These are phyloP conservation scores for Nepenthes alata DNA, from an alignment of 179 eudicot species.

Conservation along the genomic window DNA sequence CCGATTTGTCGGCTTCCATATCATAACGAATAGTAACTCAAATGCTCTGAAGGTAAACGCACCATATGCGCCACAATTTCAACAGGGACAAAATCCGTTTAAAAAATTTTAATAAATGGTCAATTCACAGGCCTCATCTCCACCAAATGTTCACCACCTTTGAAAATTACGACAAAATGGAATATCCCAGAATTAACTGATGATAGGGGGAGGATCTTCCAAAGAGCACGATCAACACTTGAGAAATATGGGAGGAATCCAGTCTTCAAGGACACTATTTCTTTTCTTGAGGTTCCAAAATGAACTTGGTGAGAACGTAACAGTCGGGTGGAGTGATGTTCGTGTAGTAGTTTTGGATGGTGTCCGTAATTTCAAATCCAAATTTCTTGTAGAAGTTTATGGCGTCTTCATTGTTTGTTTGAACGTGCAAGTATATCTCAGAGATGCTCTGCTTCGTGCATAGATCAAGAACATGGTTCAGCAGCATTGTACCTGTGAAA, in stretches of 20 bases:
- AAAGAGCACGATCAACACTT: no score
- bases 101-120: no score
- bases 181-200: no score
- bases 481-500: conserved; percentile 60
- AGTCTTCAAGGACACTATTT: conserved; percentile 21
- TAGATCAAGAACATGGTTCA: conserved; percentile 73
- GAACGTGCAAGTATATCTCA: conserved; percentile 90
- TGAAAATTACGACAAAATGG: no score
- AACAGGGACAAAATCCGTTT: no score
- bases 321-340: conserved; percentile 92
- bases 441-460: conserved; percentile 63
- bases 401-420: conserved; percentile 91
- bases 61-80: no score
- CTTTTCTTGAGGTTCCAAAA: conserved; percentile 37
- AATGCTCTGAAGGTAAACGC: no score
- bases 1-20: no score
- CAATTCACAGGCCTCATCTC: no score
- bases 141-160: no score
- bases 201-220: no score
- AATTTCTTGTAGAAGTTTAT: conserved; percentile 83
- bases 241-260: neutral
- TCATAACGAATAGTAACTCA: no score
- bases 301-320: conserved; percentile 54
- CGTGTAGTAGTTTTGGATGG: conserved; percentile 74
- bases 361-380: conserved; percentile 80